Evolutionary conservation across 768 basidiomycete genomes (phyloP), one percentile per base, ranked within the genome.

Genomic region (Mycena crocata): DNA sequence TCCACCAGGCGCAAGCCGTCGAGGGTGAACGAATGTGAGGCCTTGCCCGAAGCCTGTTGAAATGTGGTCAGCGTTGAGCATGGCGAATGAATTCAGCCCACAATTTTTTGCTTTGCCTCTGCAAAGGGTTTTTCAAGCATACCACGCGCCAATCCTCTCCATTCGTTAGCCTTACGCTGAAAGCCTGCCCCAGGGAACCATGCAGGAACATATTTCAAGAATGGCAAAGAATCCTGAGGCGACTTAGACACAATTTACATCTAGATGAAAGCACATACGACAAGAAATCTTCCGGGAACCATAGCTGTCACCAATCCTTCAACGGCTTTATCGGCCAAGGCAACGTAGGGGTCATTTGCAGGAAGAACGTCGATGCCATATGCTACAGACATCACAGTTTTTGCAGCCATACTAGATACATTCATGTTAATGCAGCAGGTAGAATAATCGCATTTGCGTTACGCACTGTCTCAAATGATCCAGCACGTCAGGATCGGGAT

Each of bases 121-220:
- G 72, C 62, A 55, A 81, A 85, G 0, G 85, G 85, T 14, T 76
- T 70, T 37, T 83, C 77, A 19, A 79, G 71, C 79, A 83, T 81
- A 21, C 79, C 74, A 8, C 76, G 62, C 26, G 78, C 74, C 14
- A 79, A 71, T 26, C 64, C 72, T 31, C 76, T 76, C 71, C 81
- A 79, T 39, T 71, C 54, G 30, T 74, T 72, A 1, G 84, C 84
- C 46, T 73, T 76, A 44, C 73, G 77, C 64, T 85, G 79, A 72
- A 84, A 86, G 31, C 79, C 80, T 8, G 82, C 80, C 0, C 85
- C 85, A 32, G 85, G 84, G 17, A 85, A 46, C 84, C 85, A 86
- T 4, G 45, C 52, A 0, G 62, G 60, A 24, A 63, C 62, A 42
- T 63, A 68, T 67, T 79, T 79, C 23, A 84, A 74, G 9, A 73